Evolutionary conservation across 805 yeast species (phyloP).

Genomic region (Ascoidea asiatica): DNA sequence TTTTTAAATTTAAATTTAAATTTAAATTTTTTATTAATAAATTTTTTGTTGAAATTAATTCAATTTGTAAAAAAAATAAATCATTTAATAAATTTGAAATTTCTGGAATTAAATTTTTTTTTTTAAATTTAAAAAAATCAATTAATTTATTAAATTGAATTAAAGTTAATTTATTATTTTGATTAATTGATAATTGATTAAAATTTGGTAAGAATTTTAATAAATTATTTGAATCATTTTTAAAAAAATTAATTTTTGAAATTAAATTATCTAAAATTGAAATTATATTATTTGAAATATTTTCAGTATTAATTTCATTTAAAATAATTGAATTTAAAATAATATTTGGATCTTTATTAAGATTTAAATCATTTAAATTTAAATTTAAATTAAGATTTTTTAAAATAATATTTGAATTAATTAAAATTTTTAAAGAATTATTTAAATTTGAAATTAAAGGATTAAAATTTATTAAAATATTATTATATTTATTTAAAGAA

Average conservation of each 20-base stretch:
- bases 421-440: constrained; percentile 21
- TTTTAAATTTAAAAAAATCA: constrained; percentile 14
- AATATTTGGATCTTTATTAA: constrained; percentile 10
- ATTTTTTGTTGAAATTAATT: constrained; percentile 12
- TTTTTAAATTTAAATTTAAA: constrained; percentile 8
- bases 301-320: constrained; percentile 11
- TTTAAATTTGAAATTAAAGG: constrained; percentile 17
- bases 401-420: background rate
- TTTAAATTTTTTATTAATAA: constrained; percentile 19
- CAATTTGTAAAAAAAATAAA: constrained; percentile 21
- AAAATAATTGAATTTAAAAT: constrained; percentile 11
- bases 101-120: constrained; percentile 16
- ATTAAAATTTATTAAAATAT: constrained; percentile 30
- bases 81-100: constrained; percentile 21
- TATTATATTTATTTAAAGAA: constrained; percentile 21
- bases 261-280: too few species aligned
- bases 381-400: background rate
- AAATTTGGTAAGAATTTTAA: constrained; percentile 8
- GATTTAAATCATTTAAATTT: too few species aligned
- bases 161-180: constrained; percentile 9
- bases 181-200: constrained; percentile 7
- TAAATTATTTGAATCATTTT: constrained; percentile 12
- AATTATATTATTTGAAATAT: constrained; percentile 12
- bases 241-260: too few species aligned
- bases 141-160: constrained; percentile 6